Evolutionary conservation across 2,329 filamentous ascomycete genomes (phyloP), one percentile per base, ranked within the genome.

Genomic region (Sphaerulina vaccinii): DNA sequence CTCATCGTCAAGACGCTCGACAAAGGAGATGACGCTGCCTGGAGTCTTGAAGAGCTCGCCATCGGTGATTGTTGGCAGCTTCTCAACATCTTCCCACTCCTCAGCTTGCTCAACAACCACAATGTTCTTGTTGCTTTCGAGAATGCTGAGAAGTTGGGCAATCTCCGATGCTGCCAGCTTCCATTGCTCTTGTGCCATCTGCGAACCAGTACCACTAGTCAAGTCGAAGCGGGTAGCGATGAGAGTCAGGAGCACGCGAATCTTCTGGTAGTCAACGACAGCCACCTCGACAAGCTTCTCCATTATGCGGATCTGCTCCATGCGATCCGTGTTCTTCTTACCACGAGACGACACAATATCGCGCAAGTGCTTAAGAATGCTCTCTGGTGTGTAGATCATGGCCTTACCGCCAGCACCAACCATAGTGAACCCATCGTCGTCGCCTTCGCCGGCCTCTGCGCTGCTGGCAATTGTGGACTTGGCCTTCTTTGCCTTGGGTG

Each of bases 51-150:
- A 88, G 68, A 92, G 82, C 70, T 96, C 85, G 57, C 84, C 88
- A 18, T 80, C 72, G 51, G 81, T 82, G 61, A 92, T 78, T 24
- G 79, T 79, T 11, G 93, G 93, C 35, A 85, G 81, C 79, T 96
- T 97, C 65, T 99, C 95, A 62, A 99, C 95, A 66, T 99, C 93
- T 63, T 99, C 93, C 93, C 93, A 97, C 74, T 99, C 93, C 70
- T 99, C 93, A 18, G 90, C 93, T 62, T 83, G 85, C 75, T 99
- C 93, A 13, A 93, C 79, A 41, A 99, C 89, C 45, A 97, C 79
- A 68, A 92, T 87, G 59, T 93, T 84, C 55, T 80, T 79, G 75
- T 89, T 89, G 55, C 80, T 73, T 71, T 95, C 89, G 35, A 99
- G 84, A 15, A 90, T 84, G 55, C 84, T 77, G 35, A 99, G 79